These are phyloP conservation scores for Chlamydomonas applanata DNA, from an alignment of 139 green algal species.

Conservation along the genomic window DNA sequence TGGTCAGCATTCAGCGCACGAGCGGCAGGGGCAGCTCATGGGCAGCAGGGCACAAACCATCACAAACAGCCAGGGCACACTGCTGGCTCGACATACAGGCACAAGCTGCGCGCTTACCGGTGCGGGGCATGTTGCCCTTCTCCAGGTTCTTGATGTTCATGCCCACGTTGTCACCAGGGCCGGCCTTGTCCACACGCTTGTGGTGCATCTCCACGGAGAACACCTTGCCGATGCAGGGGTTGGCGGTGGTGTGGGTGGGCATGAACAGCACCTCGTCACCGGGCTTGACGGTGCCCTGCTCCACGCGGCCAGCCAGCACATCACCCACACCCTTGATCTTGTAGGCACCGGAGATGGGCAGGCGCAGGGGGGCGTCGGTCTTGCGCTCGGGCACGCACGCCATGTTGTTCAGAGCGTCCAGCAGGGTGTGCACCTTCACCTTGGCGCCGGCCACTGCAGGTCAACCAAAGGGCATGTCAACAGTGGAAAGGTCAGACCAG, in stretches of 20 bases:
- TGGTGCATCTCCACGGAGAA: conserved; percentile 99
- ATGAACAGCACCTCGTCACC: conserved; percentile 88
- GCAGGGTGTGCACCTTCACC: conserved; percentile 73
- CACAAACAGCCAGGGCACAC: neutral
- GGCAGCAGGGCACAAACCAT: neutral
- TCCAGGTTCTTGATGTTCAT: conserved; percentile 99
- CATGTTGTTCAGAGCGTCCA: conserved; percentile 90
- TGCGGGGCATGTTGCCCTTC: conserved; percentile 91
- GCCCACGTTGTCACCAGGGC: conserved; percentile 98
- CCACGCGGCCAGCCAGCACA: conserved; percentile 96
- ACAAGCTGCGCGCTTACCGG: conserved; percentile 35
- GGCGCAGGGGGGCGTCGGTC: conserved; percentile 77
- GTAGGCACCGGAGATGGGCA: conserved; percentile 95
- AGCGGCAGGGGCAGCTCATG: neutral
- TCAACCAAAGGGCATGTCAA: no score
- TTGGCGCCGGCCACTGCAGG: conserved; percentile 35
- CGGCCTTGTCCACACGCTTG: conserved; percentile 90
- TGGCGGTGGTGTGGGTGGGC: conserved; percentile 84
- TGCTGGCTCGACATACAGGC: no score
- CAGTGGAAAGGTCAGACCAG: no score
- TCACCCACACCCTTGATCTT: conserved; percentile 99
- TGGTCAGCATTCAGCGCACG: neutral
- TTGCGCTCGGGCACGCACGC: conserved; percentile 81
- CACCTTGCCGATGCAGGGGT: conserved; percentile 91
- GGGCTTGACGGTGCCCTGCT: conserved; percentile 95